Evolutionary conservation across 2,329 filamentous ascomycete species (phyloP).

Genomic region (Emydomyces testavorans): DNA sequence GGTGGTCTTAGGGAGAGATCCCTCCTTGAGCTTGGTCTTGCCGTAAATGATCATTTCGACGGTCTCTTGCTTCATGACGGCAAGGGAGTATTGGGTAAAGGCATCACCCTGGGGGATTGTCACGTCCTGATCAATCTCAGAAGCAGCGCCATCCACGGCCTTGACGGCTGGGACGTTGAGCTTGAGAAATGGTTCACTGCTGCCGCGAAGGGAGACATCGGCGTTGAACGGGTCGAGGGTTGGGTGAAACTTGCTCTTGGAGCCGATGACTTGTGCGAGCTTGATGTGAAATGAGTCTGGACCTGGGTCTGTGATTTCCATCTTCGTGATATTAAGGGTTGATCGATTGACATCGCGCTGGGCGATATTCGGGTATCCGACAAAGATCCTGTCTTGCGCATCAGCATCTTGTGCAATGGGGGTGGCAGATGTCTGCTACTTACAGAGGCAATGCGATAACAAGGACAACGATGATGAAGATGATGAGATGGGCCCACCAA

Average conservation of each 20-base stretch:
- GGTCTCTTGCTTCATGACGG: conserved; percentile 40
- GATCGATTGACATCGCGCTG: conserved; percentile 45
- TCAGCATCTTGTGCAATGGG: background rate
- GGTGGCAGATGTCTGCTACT: conserved; percentile 21
- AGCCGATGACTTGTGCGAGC: conserved; percentile 39
- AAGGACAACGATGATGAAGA: conserved; percentile 41
- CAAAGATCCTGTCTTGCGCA: conserved; percentile 39
- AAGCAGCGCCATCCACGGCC: conserved; percentile 32
- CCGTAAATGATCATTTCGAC: conserved; percentile 43
- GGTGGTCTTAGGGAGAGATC: conserved; percentile 38
- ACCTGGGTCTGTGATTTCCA: conserved; percentile 42
- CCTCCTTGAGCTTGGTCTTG: conserved; percentile 41
- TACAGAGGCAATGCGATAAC: conserved; percentile 47
- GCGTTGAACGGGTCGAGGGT: conserved; percentile 45
- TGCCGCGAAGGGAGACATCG: conserved; percentile 38
- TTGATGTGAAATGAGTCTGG: conserved; percentile 40
- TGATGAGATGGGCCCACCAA: conserved; percentile 46
- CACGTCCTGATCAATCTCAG: conserved; percentile 37
- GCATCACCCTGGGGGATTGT: conserved; percentile 34
- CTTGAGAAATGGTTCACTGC: conserved; percentile 32
- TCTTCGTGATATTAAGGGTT: conserved; percentile 39
- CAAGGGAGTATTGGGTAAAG: conserved; percentile 41
- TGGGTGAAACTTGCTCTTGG: conserved; percentile 43
- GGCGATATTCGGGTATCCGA: conserved; percentile 48
- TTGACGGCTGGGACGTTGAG: conserved; percentile 38